Base-by-base conservation (phyloP, 2,329 filamentous ascomycete genomes). In the Fusarium pseudocircinatum region DNA sequence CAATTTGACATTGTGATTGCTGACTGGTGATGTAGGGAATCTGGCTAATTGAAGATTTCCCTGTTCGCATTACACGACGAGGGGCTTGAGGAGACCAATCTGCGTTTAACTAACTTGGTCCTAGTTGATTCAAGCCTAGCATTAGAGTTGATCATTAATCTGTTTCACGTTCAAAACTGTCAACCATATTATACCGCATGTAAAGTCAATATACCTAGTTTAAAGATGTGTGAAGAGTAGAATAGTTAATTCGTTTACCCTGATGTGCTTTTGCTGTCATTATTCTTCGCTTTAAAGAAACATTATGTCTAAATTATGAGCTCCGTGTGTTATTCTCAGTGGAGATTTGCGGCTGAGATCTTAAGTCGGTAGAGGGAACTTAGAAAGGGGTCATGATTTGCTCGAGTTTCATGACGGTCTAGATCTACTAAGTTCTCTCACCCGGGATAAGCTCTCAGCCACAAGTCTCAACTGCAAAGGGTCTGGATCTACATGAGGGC, bases 31-130 rank as follows among this genome's bases (percentile, higher is more conserved):
- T 2, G 0, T 6, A 71, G 69, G 69, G 69, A 24, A 58, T 71
- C 16, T 71, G 68, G 69, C 43, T 72, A 4, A 71, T 71, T 12
- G 68, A 71, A 13, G 59, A 71, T 7, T 71, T 71, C 22, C 43
- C 69, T 7, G 18, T 71, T 12, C 63, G 69, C 5, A 18, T 71
- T 8, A 54, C 68, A 36, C 54, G 37, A 37, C 67, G 68, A 3
- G 43, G 40, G 4, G 2, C 11, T 12, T 47, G 11, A 39, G 15
- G 0, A 4, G 2, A 8, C 30, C 4, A 52, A 26, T 24, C n/a
- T 26, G 9, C 16, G 8, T 18, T 32, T 13, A 4, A 16, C 22
- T 30, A 8, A 12, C 12, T 28, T 28, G 28, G 28, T 28, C 30
- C 9, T 30, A 30, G 30, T 30, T 18, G 7, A 16, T 12, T 22